Conservation (phyloP, 805 yeast genomes). For the Hanseniaspora valbyensis region DNA sequence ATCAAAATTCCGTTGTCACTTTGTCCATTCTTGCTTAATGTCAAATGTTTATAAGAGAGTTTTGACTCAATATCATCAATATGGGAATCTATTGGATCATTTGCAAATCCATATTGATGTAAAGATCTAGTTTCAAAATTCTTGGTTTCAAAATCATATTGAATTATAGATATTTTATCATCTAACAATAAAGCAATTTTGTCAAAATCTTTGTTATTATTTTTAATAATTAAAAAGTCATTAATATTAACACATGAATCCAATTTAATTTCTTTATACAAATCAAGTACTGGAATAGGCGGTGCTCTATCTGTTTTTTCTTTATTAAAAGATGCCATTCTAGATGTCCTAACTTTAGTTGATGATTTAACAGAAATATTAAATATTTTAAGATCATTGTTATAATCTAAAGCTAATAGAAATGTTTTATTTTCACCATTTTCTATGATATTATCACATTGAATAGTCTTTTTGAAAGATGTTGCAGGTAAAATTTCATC, state of each 20-base stretch:
- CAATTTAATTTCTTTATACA: slow-evolving; percentile 49
- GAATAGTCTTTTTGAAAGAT: slow-evolving; percentile 6
- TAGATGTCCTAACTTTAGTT: neutral
- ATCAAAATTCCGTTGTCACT: slow-evolving; percentile 51
- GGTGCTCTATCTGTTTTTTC: slow-evolving; percentile 20
- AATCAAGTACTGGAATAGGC: slow-evolving; percentile 27
- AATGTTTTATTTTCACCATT: neutral
- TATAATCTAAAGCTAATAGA: slow-evolving; percentile 4
- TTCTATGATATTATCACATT: slow-evolving; percentile 8
- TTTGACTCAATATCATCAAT: slow-evolving; percentile 28
- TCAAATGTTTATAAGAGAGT: slow-evolving; percentile 23
- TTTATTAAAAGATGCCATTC: neutral
- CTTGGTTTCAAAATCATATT: slow-evolving; percentile 51
- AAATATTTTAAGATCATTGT: slow-evolving; percentile 7
- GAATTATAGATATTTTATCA: slow-evolving; percentile 68
- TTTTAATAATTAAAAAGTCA: slow-evolving; percentile 6
- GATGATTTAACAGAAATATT: slow-evolving; percentile 6
- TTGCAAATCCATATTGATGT: slow-evolving; percentile 68
- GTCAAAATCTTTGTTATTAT: slow-evolving; percentile 1
- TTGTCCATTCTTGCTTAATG: slow-evolving; percentile 35
- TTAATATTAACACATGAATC: slow-evolving; percentile 9
- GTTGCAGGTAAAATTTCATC: slow-evolving; percentile 12
- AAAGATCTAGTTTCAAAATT: slow-evolving; percentile 61
- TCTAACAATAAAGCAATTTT: slow-evolving; percentile 10
- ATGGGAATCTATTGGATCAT: slow-evolving; percentile 41